Evolutionary conservation across 176 grass and related monocot genomes (phyloP).

Genomic region (Eremochloa ophiuroides): DNA sequence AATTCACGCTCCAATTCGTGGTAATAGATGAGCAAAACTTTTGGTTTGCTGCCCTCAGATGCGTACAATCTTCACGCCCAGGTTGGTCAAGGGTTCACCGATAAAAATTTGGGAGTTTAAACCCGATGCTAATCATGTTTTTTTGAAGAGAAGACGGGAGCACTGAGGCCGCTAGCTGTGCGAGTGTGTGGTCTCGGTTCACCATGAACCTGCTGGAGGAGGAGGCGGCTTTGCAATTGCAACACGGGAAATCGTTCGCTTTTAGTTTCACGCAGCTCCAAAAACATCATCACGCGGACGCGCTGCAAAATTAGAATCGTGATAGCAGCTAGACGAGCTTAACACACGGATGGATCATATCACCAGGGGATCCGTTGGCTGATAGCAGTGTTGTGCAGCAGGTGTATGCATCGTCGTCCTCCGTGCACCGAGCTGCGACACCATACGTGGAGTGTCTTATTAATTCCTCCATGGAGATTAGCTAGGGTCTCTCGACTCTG

Average conservation of each 20-base stretch:
- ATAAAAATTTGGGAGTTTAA: not conserved
- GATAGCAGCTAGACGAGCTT: not conserved
- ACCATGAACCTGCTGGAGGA: conserved; percentile 17
- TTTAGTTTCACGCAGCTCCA: not conserved
- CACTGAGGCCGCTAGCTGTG: not conserved
- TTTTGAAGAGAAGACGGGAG: not conserved
- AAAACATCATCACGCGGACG: not conserved
- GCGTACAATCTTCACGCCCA: not conserved
- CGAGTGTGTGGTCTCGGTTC: conserved; percentile 34
- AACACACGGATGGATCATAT: not conserved
- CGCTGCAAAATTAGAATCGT: not conserved
- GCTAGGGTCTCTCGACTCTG: not conserved
- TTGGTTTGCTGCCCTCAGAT: not conserved
- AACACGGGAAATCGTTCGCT: not conserved
- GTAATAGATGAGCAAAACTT: not conserved
- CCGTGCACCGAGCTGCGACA: not conserved
- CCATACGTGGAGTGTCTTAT: not conserved
- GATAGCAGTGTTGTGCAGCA: too few relatives aligned
- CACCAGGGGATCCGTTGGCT: too few relatives aligned
- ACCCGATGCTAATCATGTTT: not conserved
- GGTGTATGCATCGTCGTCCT: conserved; percentile 4
- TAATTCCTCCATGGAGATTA: not conserved
- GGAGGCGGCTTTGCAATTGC: not conserved
- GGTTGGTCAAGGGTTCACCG: not conserved
- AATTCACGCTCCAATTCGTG: not conserved